phyloP scores from a whole-genome alignment of 768 basidiomycete genomes.

The Rhodosporidiobolus sp. region DNA sequence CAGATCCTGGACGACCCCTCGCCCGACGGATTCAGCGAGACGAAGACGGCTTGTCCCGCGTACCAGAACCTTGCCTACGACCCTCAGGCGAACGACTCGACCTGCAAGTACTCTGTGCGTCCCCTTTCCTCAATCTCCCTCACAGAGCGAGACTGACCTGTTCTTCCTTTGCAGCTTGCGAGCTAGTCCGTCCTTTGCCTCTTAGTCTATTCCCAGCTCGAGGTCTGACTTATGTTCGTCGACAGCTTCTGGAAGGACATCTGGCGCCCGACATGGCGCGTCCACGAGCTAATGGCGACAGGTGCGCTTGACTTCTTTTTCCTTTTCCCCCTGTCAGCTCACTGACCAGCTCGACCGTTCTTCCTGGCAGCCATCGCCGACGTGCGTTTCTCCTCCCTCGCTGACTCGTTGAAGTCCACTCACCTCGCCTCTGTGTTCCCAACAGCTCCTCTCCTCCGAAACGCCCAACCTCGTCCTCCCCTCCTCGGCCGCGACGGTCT shows the following conservation, averaged over 20 bases:
- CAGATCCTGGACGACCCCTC: background rate
- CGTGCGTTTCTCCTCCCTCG: too few species aligned
- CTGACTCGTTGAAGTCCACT: too few species aligned
- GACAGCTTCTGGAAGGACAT: constrained; percentile 1
- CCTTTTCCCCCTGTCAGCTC: too few species aligned
- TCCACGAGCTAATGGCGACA: constrained; percentile 3
- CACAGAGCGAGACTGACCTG: background rate
- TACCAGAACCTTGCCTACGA: background rate
- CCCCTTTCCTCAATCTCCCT: background rate
- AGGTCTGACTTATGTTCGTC: too few species aligned
- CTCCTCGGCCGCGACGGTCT: background rate
- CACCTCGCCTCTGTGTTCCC: background rate
- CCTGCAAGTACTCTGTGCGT: background rate
- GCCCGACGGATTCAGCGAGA: background rate
- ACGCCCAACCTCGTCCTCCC: background rate
- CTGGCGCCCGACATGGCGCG: background rate
- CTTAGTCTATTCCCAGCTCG: background rate
- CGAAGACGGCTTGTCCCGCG: background rate
- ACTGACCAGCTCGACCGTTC: too few species aligned
- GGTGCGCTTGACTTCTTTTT: too few species aligned
- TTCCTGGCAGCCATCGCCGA: too few species aligned
- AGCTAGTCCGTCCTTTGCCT: background rate
- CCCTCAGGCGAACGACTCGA: background rate
- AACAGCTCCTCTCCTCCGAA: background rate
- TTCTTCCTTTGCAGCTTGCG: background rate